Evolutionary conservation across 768 basidiomycete genomes (phyloP), one percentile per base, ranked within the genome.

Genomic region (Tricholoma hemisulphureum): DNA sequence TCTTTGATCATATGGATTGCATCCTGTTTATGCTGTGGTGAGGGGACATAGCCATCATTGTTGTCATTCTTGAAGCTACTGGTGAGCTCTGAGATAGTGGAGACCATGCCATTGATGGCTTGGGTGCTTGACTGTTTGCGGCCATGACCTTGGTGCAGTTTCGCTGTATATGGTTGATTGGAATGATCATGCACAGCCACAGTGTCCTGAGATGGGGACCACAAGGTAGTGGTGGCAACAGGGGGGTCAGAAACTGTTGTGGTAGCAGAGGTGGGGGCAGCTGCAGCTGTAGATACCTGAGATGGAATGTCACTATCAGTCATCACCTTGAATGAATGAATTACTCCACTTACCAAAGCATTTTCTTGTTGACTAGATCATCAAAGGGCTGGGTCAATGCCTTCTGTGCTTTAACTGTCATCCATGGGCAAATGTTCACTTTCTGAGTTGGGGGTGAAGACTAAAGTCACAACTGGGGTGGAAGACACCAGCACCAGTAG

Each of bases 1-100:
- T 63, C 65, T 31, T 65, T 61, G 28, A 65, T 46, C 10, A 31
- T 31, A 34, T 63, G 51, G n/a, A 68, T 61, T 8, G 59, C 67
- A 28, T 57, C 35, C 4, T 45, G 32, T 14, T 60, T 54, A 16
- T 53, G 29, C 6, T 21, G 46, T 28, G 63, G 63, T 11, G 67
- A 56, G 41, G 55, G 51, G 1, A 52, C n/a, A n/a, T n/a, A 50
- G 23, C 31, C 51, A n/a, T 61, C 23, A 8, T 37, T 51, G 20
- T 45, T 48, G n/a, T 51, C 61, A 21, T 14, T 11, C 8, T 43
- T 26, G 34, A 68, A 61, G 8, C 60, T 60, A 45, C 51, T n/a
- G 16, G 64, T 63, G 23, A 68, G 58, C 2, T 55, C 51, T 32
- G 20, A 48, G 13, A 68, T 61, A 7, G 64, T 65, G 14, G 61